These are phyloP conservation scores for Geotrichum cucujoidarum DNA, from an alignment of 1,139 yeast species.

Conservation along the genomic window DNA sequence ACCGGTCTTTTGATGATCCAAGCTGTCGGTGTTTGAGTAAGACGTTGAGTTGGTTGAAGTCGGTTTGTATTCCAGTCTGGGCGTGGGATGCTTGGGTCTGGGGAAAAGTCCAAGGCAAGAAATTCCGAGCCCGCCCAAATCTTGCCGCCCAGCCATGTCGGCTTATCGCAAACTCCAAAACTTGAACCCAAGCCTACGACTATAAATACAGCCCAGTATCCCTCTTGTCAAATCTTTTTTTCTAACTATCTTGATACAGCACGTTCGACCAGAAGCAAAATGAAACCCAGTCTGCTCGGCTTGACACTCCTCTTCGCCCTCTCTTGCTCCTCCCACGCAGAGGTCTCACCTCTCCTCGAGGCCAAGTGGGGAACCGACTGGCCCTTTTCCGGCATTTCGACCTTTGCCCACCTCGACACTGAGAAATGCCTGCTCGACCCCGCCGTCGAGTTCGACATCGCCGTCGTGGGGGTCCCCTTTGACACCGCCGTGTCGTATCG, in stretches of 20 bases:
- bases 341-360: conserved; percentile 18
- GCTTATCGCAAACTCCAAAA: no score
- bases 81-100: no score
- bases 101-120: no score
- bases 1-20: not conserved
- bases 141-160: not conserved
- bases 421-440: conserved; percentile 52
- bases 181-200: no score
- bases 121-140: not conserved
- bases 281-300: not conserved
- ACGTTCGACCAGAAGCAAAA: not conserved
- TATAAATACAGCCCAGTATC: no score
- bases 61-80: no score
- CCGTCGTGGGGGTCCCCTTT: conserved; percentile 69
- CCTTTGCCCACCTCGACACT: conserved; percentile 68
- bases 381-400: conserved; percentile 50
- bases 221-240: no score
- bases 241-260: not conserved
- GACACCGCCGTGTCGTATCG: conserved; percentile 72
- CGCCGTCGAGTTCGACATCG: conserved; percentile 53
- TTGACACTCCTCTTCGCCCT: not conserved
- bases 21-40: no score
- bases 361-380: conserved; percentile 30
- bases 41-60: no score
- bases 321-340: not conserved